Evolutionary conservation across 1,284 basidiomycete genomes (phyloP), one percentile per base, ranked within the genome.

Genomic region (Meira miltonrushii): DNA sequence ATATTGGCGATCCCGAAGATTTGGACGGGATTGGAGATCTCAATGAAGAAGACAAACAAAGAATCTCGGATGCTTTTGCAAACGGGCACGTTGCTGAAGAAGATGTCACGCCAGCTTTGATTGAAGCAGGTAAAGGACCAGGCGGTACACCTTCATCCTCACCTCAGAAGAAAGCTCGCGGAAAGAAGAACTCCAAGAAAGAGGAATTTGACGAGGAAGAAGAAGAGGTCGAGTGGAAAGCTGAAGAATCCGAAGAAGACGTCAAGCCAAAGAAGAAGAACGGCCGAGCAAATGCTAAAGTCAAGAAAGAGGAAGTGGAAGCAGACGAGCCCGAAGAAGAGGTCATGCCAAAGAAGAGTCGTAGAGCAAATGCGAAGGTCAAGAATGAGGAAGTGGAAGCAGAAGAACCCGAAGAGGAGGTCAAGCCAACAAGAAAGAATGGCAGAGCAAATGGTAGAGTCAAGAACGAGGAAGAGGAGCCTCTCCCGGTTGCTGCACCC

Each of bases 1-100:
- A 80, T 6, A 83, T 87, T 69, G 80, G 82, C 8, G 81, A 83
- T 10, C 81, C 69, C 8, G 48, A 40, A 21, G 46, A 48, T 23
- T 48, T 48, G 46, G 65, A 67, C 39, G 68, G 68, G 17, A 62
- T 53, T 43, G 68, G 69, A n/a, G 67, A 71, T 19, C 66, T 71
- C 1, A 28, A 62, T 12, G 55, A 60, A 21, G 57, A 56, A 7
- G 69, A 71, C 33, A 55, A 66, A 48, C 55, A 49, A 39, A 57
- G 60, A 13, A 52, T 71, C 40, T 23, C 12, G n/a, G 57, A 57
- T 15, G 69, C 69, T n/a, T 64, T 63, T n/a, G 55, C 43, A 9
- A 59, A 63, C 1, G 69, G 67, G 11, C 55, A 65, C 40, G 69
- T 71, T 40, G 69, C 67, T 25, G 40, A 21, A 15, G 65, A 69